Percentiles rank a stretch among this genome's conserved stretches.
phyloP scores from a whole-genome alignment of 2,329 filamentous ascomycete species.

The Falciphora oryzae region DNA sequence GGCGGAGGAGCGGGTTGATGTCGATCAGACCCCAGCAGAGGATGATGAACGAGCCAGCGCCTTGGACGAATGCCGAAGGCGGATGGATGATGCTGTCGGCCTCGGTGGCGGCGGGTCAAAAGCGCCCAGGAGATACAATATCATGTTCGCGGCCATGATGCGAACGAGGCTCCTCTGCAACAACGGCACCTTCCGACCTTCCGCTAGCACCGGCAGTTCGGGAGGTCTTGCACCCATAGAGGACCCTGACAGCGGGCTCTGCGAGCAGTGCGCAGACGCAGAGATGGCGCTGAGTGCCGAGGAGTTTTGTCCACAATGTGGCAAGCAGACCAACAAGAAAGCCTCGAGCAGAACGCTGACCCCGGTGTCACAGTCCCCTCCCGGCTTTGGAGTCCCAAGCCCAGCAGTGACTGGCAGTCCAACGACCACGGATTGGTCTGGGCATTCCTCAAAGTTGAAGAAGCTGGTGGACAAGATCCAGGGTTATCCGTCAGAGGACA shows the following conservation, averaged over 20 bases:
- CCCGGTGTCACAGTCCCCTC: conserved; percentile 22
- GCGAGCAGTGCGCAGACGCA: not conserved
- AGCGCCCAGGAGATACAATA: conserved; percentile 28
- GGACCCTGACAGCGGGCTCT: conserved; percentile 12
- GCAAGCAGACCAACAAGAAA: conserved; percentile 20
- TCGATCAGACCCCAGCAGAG: conserved; percentile 25
- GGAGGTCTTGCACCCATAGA: too few species aligned
- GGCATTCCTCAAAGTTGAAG: conserved; percentile 29
- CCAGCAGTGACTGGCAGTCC: not conserved
- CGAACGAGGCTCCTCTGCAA: conserved; percentile 38
- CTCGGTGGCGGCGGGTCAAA: too few species aligned
- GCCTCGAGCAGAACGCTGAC: conserved; percentile 4
- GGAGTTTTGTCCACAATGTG: conserved; percentile 24
- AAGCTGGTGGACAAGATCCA: conserved; percentile 26
- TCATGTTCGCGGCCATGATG: conserved; percentile 29
- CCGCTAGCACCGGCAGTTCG: conserved; percentile 26
- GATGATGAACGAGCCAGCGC: conserved; percentile 24
- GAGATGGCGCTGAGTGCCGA: conserved; percentile 20
- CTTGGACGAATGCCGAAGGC: not conserved
- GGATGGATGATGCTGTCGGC: not conserved
- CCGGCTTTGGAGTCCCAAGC: not conserved
- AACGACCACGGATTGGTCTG: conserved; percentile 12
- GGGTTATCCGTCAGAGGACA: conserved; percentile 17
- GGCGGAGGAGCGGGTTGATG: conserved; percentile 24
- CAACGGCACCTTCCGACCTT: conserved; percentile 41